These are phyloP conservation scores for Neopestalotiopsis clavispora DNA, from an alignment of 2,329 filamentous ascomycete species.

Conservation along the genomic window DNA sequence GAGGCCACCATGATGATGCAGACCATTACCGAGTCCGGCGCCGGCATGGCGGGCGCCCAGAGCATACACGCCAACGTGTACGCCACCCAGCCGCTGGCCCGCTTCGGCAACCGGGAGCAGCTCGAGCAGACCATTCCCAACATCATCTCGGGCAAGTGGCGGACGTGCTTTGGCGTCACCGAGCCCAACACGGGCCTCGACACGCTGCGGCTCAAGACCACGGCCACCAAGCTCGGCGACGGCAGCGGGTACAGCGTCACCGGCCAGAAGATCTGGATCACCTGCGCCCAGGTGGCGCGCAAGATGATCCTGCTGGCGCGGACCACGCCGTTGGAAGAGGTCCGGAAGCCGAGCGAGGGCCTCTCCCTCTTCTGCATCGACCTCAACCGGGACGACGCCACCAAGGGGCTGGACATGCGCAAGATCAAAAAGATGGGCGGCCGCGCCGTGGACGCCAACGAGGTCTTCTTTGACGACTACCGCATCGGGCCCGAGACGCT, in stretches of 20 bases:
- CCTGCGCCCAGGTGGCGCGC: constrained; percentile 78
- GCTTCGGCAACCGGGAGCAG: constrained; percentile 72
- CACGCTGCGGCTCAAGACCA: constrained; percentile 72
- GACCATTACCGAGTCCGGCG: constrained; percentile 77
- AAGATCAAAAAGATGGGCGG: constrained; percentile 87
- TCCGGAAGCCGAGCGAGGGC: constrained; percentile 73
- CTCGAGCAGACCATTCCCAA: constrained; percentile 67
- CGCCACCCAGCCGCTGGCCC: constrained; percentile 75
- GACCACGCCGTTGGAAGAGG: constrained; percentile 72
- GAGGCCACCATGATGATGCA: constrained; percentile 91
- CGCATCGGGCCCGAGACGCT: constrained; percentile 65
- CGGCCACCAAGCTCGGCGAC: constrained; percentile 57
- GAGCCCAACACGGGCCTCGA: constrained; percentile 83
- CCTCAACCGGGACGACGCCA: constrained; percentile 62
- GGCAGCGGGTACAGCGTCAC: constrained; percentile 69
- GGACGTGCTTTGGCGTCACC: constrained; percentile 84
- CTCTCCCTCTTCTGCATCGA: constrained; percentile 83
- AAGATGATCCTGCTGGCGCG: constrained; percentile 85
- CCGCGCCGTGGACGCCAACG: constrained; percentile 81
- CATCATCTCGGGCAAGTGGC: constrained; percentile 73
- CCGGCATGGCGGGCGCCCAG: constrained; percentile 75
- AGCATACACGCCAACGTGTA: constrained; percentile 72
- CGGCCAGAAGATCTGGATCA: constrained; percentile 91
- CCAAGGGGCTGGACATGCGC: constrained; percentile 63
- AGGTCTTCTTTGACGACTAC: constrained; percentile 87